Conservation (phyloP, 169 alveolate genomes). For the Eimeria praecox region DNA sequence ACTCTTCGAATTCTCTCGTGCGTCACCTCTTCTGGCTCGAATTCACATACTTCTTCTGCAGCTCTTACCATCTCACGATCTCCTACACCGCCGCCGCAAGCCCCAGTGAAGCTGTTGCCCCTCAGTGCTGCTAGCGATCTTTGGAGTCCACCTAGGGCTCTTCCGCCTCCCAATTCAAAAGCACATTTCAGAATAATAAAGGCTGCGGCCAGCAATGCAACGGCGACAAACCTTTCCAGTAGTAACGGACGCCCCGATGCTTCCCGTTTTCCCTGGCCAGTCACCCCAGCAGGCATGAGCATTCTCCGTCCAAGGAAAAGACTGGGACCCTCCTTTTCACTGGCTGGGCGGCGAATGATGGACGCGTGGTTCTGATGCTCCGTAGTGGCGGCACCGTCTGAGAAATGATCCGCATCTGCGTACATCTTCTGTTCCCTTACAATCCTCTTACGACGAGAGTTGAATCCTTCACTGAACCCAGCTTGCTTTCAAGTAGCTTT, state of each 20-base stretch:
- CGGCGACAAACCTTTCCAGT: neutral
- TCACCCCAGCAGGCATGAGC: neutral
- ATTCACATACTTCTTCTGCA: neutral
- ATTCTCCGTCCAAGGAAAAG: neutral
- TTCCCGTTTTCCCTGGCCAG: neutral
- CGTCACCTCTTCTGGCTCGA: neutral
- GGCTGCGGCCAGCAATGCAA: neutral
- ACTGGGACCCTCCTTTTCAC: neutral
- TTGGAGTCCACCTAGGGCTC: neutral
- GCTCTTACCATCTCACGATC: neutral
- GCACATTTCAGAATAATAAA: slow-evolving; percentile 10
- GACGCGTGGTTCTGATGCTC: neutral
- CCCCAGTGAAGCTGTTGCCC: neutral
- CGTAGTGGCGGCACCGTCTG: neutral
- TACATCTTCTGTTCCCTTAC: neutral
- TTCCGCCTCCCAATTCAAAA: neutral
- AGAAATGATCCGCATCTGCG: neutral
- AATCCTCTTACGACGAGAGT: neutral
- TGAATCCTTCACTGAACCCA: neutral
- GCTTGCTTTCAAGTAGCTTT: neutral
- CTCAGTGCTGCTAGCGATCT: neutral
- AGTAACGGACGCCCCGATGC: neutral
- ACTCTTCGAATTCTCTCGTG: neutral
- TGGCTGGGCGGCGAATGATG: neutral
- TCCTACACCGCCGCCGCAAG: neutral